These are phyloP conservation scores for Colletotrichum trifolii DNA, from an alignment of 2,329 filamentous ascomycete species.

Conservation along the genomic window DNA sequence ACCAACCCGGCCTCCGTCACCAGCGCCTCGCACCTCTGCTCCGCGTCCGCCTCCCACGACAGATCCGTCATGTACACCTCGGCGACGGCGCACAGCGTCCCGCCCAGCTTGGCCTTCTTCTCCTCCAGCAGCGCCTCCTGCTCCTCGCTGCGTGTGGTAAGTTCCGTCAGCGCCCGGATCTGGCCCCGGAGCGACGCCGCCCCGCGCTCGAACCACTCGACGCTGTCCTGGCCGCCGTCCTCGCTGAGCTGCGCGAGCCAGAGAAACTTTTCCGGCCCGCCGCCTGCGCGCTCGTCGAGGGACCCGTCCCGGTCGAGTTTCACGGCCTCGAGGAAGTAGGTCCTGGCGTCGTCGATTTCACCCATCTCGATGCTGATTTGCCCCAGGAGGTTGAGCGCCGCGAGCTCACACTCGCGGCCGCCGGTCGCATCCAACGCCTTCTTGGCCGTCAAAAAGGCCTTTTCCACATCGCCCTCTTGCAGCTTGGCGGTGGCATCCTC, in stretches of 20 bases:
- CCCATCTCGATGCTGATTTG: conserved; percentile 87
- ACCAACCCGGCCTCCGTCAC: conserved; percentile 91
- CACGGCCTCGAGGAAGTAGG: conserved; percentile 78
- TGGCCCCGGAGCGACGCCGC: conserved; percentile 77
- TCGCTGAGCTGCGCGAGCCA: conserved; percentile 92
- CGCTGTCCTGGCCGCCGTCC: conserved; percentile 73
- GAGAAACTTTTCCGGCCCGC: conserved; percentile 92
- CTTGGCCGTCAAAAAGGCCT: conserved; percentile 53
- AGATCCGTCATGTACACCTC: conserved; percentile 99
- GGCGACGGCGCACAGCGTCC: conserved; percentile 91
- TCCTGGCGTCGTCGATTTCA: conserved; percentile 79
- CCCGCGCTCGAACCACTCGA: conserved; percentile 76
- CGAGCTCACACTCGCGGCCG: conserved; percentile 64
- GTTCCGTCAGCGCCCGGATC: conserved; percentile 71
- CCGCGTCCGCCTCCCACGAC: conserved; percentile 91
- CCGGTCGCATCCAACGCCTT: conserved; percentile 57
- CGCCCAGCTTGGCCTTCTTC: conserved; percentile 84
- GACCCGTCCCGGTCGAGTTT: conserved; percentile 80
- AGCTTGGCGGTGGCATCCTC: conserved; percentile 55
- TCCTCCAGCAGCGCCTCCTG: conserved; percentile 64
- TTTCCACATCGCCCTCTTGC: conserved; percentile 54
- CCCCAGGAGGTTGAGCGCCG: conserved; percentile 80
- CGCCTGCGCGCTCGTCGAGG: conserved; percentile 76
- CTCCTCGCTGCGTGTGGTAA: conserved; percentile 50
- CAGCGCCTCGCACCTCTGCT: conserved; percentile 85